A percentile compares a stretch with the other conserved stretches of the same genome.
Evolutionary conservation across 352 stramenopile genomes (phyloP).

Genomic region (Phytophthora litchii): DNA sequence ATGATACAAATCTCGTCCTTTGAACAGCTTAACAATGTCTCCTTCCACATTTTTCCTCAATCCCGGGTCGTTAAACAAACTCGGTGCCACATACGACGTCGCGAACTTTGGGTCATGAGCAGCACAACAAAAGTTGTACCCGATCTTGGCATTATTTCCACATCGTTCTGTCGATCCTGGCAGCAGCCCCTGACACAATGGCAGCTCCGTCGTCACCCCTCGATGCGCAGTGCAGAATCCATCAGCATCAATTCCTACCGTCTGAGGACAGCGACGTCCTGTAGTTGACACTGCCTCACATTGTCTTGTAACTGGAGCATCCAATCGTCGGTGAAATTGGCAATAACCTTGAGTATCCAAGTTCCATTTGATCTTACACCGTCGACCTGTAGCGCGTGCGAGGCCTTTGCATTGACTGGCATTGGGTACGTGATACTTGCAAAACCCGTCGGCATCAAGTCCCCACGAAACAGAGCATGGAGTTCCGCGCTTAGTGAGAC

Average conservation of each 20-base stretch:
- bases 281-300: constrained; percentile 3
- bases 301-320: constrained; percentile 8
- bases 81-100: constrained; percentile 33
- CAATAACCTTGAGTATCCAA: constrained; percentile 38
- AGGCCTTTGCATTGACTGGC: constrained; percentile 32
- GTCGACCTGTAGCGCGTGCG: constrained; percentile 31
- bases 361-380: constrained; percentile 37
- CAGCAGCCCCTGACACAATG: constrained; percentile 25
- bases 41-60: constrained; percentile 31
- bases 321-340: constrained; percentile 27
- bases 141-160: constrained; percentile 30
- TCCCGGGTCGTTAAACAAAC: constrained; percentile 36
- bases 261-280: constrained; percentile 25
- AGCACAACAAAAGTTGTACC: constrained; percentile 47
- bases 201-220: constrained; percentile 5
- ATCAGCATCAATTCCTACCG: constrained; percentile 31
- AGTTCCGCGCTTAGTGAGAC: constrained; percentile 28
- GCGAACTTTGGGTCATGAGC: constrained; percentile 35
- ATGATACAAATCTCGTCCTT: constrained; percentile 45
- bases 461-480: constrained; percentile 33
- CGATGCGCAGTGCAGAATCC: constrained; percentile 37
- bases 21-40: constrained; percentile 31
- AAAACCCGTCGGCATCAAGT: constrained; percentile 31
- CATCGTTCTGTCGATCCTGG: constrained; percentile 13
- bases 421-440: constrained; percentile 37